Conservation (phyloP, 1,139 yeast species). For the Pneumocystis canis region DNA sequence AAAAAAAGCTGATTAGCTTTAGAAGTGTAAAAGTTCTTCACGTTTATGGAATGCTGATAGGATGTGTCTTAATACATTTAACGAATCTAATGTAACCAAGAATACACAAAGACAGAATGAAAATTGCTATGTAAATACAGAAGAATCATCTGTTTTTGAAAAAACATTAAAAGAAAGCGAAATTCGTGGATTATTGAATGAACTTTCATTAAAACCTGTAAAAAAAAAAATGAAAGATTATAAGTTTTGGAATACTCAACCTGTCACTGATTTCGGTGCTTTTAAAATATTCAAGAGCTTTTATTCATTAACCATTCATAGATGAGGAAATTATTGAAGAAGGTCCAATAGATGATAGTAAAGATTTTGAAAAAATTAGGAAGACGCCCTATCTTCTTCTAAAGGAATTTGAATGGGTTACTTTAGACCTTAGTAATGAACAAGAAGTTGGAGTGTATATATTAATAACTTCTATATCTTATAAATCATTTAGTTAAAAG, state of each 20-base stretch:
- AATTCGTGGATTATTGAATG: conserved; percentile 5
- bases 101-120: not conserved
- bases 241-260: conserved; percentile 97
- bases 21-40: not conserved
- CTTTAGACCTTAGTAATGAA: conserved; percentile 48
- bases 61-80: not conserved
- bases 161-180: not conserved
- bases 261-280: conserved; percentile 54
- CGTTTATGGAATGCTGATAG: not conserved
- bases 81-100: not conserved
- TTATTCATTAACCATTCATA: not conserved
- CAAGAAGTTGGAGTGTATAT: conserved; percentile 26
- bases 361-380: conserved; percentile 59
- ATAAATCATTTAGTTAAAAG: conserved; percentile 30
- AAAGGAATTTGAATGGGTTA: conserved; percentile 76
- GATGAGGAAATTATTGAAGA: conserved; percentile 49
- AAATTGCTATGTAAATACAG: not conserved
- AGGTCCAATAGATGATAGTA: conserved; percentile 65
- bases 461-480: not conserved
- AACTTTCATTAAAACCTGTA: conserved; percentile 9
- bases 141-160: not conserved
- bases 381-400: conserved; percentile 55
- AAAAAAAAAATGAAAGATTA: conserved; percentile 73
- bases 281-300: not conserved
- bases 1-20: not conserved